Percentiles rank a stretch among this genome's conserved stretches.
Evolutionary conservation across 2,329 filamentous ascomycete species (phyloP).

Genomic region (Xylariaceae sp.): DNA sequence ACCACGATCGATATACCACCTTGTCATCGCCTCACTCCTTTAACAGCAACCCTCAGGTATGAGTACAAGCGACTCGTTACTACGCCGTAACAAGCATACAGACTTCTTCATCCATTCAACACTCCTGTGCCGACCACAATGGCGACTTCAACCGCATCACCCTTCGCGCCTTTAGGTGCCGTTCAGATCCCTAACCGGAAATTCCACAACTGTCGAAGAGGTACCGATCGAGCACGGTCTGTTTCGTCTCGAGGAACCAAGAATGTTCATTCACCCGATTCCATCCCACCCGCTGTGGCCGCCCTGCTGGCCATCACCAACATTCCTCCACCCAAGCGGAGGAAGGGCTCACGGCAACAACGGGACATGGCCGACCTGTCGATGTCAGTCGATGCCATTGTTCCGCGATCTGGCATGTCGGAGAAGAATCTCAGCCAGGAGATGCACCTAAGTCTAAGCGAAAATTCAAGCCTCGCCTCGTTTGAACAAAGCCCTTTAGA

Average conservation of each 20-base stretch:
- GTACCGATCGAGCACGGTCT: constrained; percentile 35
- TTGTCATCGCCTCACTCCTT: constrained; percentile 18
- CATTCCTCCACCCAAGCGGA: constrained; percentile 48
- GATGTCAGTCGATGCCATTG: constrained; percentile 53
- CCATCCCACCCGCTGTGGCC: constrained; percentile 54
- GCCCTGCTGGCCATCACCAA: constrained; percentile 57
- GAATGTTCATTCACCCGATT: constrained; percentile 47
- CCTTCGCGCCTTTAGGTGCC: constrained; percentile 43
- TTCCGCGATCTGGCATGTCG: constrained; percentile 48
- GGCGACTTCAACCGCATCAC: constrained; percentile 31
- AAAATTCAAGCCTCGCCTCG: constrained; percentile 32
- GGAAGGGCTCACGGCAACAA: constrained; percentile 32
- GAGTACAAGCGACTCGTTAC: constrained; percentile 24
- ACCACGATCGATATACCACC: constrained; percentile 31
- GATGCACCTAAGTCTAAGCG: constrained; percentile 15
- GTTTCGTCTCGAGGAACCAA: constrained; percentile 33
- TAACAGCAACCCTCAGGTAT: constrained; percentile 17
- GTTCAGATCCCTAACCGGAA: constrained; percentile 49
- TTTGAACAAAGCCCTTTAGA: constrained; percentile 53
- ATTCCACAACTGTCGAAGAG: constrained; percentile 34
- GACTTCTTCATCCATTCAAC: constrained; percentile 21
- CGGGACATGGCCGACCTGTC: constrained; percentile 26
- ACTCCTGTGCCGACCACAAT: constrained; percentile 29
- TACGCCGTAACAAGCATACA: constrained; percentile 19
- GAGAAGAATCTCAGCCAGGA: constrained; percentile 53